Evolutionary conservation across 2,329 filamentous ascomycete species (phyloP).

Genomic region (Penicillium janthinellum): DNA sequence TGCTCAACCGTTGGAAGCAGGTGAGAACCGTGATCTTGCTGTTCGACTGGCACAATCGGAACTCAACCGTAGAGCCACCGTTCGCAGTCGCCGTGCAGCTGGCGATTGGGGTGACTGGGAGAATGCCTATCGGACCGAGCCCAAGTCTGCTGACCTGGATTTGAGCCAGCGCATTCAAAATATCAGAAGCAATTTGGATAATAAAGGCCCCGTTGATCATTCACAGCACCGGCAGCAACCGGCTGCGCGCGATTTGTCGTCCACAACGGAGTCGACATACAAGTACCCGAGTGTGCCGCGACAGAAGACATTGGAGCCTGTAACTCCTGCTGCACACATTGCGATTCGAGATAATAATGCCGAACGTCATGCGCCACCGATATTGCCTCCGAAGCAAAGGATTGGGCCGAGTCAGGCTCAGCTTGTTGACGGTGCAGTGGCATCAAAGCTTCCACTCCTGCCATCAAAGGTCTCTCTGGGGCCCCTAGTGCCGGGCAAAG

Average conservation of each 20-base stretch:
- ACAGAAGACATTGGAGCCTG: slow-evolving; percentile 32
- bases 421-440: slow-evolving; percentile 21
- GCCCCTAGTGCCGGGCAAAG: slow-evolving; percentile 31
- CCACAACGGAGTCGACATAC: slow-evolving; percentile 34
- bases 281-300: slow-evolving; percentile 49
- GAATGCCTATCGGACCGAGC: slow-evolving; percentile 42
- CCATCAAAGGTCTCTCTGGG: slow-evolving; percentile 30
- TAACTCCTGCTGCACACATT: slow-evolving; percentile 23
- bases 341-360: slow-evolving; percentile 18
- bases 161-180: slow-evolving; percentile 56
- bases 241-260: slow-evolving; percentile 13
- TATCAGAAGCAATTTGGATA: slow-evolving; percentile 47
- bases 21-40: slow-evolving; percentile 72
- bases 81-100: slow-evolving; percentile 56
- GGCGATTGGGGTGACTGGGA: slow-evolving; percentile 59
- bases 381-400: slow-evolving; percentile 44
- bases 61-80: slow-evolving; percentile 66
- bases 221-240: slow-evolving; percentile 14
- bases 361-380: slow-evolving; percentile 33
- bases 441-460: slow-evolving; percentile 25
- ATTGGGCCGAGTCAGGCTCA: slow-evolving; percentile 17
- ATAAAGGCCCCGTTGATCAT: slow-evolving; percentile 14
- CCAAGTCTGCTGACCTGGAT: slow-evolving; percentile 43
- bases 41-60: slow-evolving; percentile 75
- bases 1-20: slow-evolving; percentile 66